These are phyloP conservation scores for Alopecurus myosuroides DNA, from an alignment of 176 grass and related monocot species.

Conservation along the genomic window DNA sequence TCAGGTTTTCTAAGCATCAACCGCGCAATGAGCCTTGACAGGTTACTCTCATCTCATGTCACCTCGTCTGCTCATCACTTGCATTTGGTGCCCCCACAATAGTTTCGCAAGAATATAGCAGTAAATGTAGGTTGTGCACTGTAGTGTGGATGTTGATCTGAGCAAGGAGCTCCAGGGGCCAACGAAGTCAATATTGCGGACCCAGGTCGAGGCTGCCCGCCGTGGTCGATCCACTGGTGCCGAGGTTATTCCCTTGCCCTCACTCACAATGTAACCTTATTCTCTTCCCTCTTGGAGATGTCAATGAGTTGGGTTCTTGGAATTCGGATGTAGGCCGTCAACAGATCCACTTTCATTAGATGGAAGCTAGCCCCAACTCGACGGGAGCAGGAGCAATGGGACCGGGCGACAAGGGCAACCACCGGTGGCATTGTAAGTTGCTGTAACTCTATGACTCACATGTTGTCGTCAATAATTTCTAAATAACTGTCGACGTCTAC, in stretches of 20 bases:
- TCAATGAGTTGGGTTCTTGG: slow-evolving; percentile 8
- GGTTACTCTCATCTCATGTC: slow-evolving; percentile 31
- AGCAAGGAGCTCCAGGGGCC: slow-evolving; percentile 85
- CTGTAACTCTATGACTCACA: not conserved
- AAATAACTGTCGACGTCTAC: not conserved
- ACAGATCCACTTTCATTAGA: slow-evolving; percentile 38
- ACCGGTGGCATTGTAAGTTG: slow-evolving; percentile 76
- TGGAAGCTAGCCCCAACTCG: slow-evolving; percentile 93
- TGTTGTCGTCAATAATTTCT: slow-evolving; percentile 19
- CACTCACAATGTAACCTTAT: not conserved
- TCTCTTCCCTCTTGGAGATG: slow-evolving; percentile 4
- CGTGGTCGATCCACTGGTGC: slow-evolving; percentile 41
- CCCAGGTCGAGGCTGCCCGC: slow-evolving; percentile 79
- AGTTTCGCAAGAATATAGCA: not conserved
- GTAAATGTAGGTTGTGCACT: slow-evolving; percentile 8
- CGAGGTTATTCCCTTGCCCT: slow-evolving; percentile 26
- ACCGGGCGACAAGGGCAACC: slow-evolving; percentile 63
- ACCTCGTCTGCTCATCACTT: not conserved
- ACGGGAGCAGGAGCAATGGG: slow-evolving; percentile 83
- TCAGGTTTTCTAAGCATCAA: slow-evolving; percentile 86
- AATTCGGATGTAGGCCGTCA: slow-evolving; percentile 39
- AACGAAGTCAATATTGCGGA: slow-evolving; percentile 60
- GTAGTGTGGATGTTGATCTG: slow-evolving; percentile 85
- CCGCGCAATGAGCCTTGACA: slow-evolving; percentile 79
- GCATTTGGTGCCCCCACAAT: not conserved